A percentile compares a stretch with the other conserved stretches of the same genome.
Evolutionary conservation across 1,284 basidiomycete genomes (phyloP).

Genomic region (Leccinum pachyderme): DNA sequence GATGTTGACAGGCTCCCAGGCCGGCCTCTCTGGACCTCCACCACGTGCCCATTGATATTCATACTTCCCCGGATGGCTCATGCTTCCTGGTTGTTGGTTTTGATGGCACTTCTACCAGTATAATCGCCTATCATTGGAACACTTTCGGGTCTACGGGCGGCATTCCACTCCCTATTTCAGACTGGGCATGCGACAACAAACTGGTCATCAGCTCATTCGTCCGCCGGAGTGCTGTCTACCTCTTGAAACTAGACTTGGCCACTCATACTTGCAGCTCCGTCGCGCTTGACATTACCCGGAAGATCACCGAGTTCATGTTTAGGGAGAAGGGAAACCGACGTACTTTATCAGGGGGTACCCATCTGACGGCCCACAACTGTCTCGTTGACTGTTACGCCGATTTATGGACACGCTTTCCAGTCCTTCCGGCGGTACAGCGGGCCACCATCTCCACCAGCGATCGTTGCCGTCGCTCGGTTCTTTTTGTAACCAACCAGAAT

Average conservation of each 20-base stretch:
- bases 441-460: conserved; percentile 38
- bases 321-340: conserved; percentile 33
- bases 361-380: conserved; percentile 42
- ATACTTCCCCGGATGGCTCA: conserved; percentile 53
- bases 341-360: conserved; percentile 16
- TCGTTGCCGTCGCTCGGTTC: conserved; percentile 32
- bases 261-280: conserved; percentile 38
- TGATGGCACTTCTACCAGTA: conserved; percentile 15
- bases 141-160: conserved; percentile 54
- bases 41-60: conserved; percentile 33
- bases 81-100: conserved; percentile 42
- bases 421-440: conserved; percentile 51
- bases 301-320: conserved; percentile 55
- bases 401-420: conserved; percentile 62
- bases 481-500: conserved; percentile 43
- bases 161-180: conserved; percentile 35
- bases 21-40: conserved; percentile 46
- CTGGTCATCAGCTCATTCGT: conserved; percentile 45
- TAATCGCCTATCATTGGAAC: conserved; percentile 51
- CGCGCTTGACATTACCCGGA: conserved; percentile 50
- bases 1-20: conserved; percentile 27
- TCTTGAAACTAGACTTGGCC: conserved; percentile 40
- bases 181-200: conserved; percentile 25
- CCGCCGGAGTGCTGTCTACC: conserved; percentile 40
- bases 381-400: conserved; percentile 56